Evolutionary conservation across 805 yeast species (phyloP).

Genomic region (Nakazawaea ishiwadae): DNA sequence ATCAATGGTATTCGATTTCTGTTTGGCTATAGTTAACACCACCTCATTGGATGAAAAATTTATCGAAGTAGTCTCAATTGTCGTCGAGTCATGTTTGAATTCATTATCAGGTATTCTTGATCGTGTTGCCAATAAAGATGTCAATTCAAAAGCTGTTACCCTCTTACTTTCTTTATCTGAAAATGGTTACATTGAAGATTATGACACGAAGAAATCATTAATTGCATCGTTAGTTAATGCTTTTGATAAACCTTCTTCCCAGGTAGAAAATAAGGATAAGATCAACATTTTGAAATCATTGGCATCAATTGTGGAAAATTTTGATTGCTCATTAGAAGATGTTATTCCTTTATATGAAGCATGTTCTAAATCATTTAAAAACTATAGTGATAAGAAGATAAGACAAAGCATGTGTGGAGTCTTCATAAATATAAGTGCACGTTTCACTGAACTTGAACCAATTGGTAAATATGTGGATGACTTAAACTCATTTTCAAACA

Average conservation of each 20-base stretch:
- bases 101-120: slow-evolving; percentile 47
- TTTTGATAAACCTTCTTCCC: slow-evolving; percentile 51
- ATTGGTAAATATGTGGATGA: slow-evolving; percentile 54
- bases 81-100: slow-evolving; percentile 53
- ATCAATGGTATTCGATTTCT: slow-evolving; percentile 48
- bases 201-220: slow-evolving; percentile 46
- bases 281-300: slow-evolving; percentile 54
- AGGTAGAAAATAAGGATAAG: slow-evolving; percentile 48
- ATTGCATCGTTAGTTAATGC: slow-evolving; percentile 55
- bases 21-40: slow-evolving; percentile 39
- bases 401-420: slow-evolving; percentile 59
- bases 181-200: slow-evolving; percentile 52
- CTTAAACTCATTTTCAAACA: slow-evolving; percentile 63
- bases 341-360: slow-evolving; percentile 40
- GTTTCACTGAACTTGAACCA: slow-evolving; percentile 32
- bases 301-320: slow-evolving; percentile 46
- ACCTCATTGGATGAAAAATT: slow-evolving; percentile 38
- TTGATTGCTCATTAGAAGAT: slow-evolving; percentile 48
- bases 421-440: slow-evolving; percentile 53
- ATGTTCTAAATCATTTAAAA: slow-evolving; percentile 53
- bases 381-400: slow-evolving; percentile 54
- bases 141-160: slow-evolving; percentile 48
- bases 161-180: slow-evolving; percentile 49
- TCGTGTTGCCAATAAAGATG: slow-evolving; percentile 35
- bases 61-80: slow-evolving; percentile 44